Percentiles rank a stretch among this genome's conserved stretches.
Evolutionary conservation across 139 green algal species (phyloP).

Genomic region (Ettlia oleoabundans): DNA sequence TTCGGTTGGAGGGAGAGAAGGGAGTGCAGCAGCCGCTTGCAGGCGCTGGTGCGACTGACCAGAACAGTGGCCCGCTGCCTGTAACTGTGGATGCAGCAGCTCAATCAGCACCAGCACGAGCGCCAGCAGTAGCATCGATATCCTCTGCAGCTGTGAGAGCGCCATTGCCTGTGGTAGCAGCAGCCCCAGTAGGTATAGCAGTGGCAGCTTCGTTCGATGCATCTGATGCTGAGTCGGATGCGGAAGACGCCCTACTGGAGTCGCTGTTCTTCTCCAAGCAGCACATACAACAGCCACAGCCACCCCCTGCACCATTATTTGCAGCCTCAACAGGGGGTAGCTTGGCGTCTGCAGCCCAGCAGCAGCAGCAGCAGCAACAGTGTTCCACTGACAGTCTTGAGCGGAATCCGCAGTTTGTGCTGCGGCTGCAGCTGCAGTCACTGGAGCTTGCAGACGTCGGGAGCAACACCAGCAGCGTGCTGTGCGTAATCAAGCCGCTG

Average conservation of each 20-base stretch:
- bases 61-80: no score
- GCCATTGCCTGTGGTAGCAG: not conserved
- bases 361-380: not conserved
- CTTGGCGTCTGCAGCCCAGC: not conserved
- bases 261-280: slow-evolving; percentile 6
- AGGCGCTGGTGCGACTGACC: no score
- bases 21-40: not conserved
- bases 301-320: no score
- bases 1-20: not conserved
- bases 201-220: not conserved
- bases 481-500: slow-evolving; percentile 23
- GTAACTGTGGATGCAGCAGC: not conserved
- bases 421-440: not conserved
- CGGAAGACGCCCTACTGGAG: slow-evolving; percentile 16
- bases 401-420: not conserved
- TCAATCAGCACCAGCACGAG: not conserved
- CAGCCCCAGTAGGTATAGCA: not conserved
- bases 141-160: not conserved
- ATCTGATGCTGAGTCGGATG: slow-evolving; percentile 22
- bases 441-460: not conserved
- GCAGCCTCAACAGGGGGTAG: no score
- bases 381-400: no score
- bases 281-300: no score
- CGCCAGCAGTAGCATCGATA: not conserved
- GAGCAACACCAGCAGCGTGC: not conserved